Percentiles rank a stretch among this genome's conserved stretches.
Conservation (phyloP, 306 rosid species). For the Malus fusca region DNA sequence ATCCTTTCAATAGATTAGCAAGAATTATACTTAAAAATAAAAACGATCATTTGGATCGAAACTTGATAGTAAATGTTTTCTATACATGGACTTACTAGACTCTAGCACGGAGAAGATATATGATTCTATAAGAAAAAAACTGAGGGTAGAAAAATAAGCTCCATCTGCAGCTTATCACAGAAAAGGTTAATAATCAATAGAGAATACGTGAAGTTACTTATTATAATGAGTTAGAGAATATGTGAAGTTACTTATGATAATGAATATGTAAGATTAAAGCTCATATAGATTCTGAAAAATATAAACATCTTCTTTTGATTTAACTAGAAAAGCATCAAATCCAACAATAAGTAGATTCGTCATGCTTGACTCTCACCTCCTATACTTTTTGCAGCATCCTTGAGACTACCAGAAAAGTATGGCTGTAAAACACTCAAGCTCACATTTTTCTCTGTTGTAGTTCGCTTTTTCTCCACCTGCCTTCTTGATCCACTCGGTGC, state of each 20-base stretch:
- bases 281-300: background rate
- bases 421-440: conserved; percentile 82
- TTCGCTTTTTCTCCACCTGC: conserved; percentile 48
- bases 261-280: background rate
- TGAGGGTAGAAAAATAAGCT: background rate
- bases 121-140: background rate
- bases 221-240: background rate
- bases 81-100: background rate
- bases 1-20: background rate
- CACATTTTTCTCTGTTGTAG: conserved; percentile 64
- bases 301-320: background rate
- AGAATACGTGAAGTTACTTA: background rate
- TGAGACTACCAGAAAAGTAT: conserved; percentile 85
- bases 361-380: conserved; percentile 54
- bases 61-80: background rate
- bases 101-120: background rate
- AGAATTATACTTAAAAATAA: background rate
- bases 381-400: conserved; percentile 85
- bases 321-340: conserved; percentile 5
- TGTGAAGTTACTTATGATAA: background rate
- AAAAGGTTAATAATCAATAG: background rate
- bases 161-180: background rate
- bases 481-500: conserved; percentile 33
- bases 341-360: conserved; percentile 8
- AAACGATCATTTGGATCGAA: background rate